phyloP scores from a whole-genome alignment of 768 basidiomycete genomes.

The Termitomyces sp. region DNA sequence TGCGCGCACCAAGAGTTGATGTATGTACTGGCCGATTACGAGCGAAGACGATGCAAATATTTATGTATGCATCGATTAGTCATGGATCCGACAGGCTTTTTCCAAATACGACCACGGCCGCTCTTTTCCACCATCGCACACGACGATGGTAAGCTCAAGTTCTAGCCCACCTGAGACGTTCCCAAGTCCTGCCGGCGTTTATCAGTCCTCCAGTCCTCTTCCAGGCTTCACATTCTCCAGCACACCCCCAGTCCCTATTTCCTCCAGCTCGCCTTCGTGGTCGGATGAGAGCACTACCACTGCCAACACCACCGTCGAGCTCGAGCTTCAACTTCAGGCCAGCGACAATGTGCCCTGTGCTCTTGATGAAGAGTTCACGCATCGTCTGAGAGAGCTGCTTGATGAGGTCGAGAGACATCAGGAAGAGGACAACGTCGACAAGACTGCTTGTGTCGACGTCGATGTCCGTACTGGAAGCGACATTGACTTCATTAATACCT shows the following conservation, averaged over 20 bases:
- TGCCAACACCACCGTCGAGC: background rate
- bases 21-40: too few relatives aligned
- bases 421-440: background rate
- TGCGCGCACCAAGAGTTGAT: too few relatives aligned
- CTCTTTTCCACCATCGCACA: background rate
- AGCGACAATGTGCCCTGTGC: background rate
- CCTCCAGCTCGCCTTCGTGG: constrained; percentile 1
- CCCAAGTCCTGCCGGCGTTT: too few relatives aligned
- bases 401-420: background rate
- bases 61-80: too few relatives aligned
- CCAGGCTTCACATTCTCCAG: background rate
- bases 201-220: background rate
- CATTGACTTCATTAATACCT: background rate
- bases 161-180: background rate
- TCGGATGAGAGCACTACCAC: background rate
- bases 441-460: background rate
- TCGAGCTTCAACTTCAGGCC: background rate
- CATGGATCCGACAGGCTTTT: too few relatives aligned
- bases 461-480: background rate
- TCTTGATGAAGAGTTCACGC: background rate
- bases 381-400: background rate
- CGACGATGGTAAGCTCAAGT: background rate
- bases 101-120: too few relatives aligned
- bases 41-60: too few relatives aligned
- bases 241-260: background rate